These are phyloP conservation scores for Suillus americanus DNA, from an alignment of 768 basidiomycete genomes.

Conservation along the genomic window DNA sequence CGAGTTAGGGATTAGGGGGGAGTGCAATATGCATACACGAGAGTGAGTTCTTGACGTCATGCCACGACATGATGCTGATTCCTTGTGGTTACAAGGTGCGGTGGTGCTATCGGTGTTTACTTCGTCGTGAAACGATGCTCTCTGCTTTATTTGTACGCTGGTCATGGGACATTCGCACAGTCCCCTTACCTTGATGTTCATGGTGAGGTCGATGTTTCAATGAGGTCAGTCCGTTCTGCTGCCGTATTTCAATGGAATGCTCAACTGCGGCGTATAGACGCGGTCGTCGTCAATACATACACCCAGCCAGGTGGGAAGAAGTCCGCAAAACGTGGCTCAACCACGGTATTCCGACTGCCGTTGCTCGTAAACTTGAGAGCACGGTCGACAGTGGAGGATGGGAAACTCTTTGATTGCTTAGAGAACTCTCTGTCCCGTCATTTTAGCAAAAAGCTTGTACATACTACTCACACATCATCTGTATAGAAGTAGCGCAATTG, in stretches of 20 bases:
- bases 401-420: slow-evolving; percentile 63
- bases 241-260: not conserved
- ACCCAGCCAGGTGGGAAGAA: slow-evolving; percentile 86
- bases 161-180: slow-evolving; percentile 83
- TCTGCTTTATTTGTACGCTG: slow-evolving; percentile 84
- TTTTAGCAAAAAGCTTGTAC: not conserved
- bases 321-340: slow-evolving; percentile 87
- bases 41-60: slow-evolving; percentile 59
- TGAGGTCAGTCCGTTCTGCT: slow-evolving; percentile 58
- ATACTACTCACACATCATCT: not conserved
- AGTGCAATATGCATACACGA: slow-evolving; percentile 94
- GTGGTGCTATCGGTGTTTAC: slow-evolving; percentile 84
- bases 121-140: slow-evolving; percentile 91
- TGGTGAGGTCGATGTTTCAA: slow-evolving; percentile 89
- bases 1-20: slow-evolving; percentile 61
- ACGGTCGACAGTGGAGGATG: slow-evolving; percentile 91
- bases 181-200: slow-evolving; percentile 94
- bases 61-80: slow-evolving; percentile 1
- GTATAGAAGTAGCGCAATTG: not conserved
- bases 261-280: slow-evolving; percentile 48
- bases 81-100: slow-evolving; percentile 58
- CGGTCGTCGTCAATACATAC: slow-evolving; percentile 85
- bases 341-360: slow-evolving; percentile 86
- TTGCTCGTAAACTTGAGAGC: slow-evolving; percentile 87
- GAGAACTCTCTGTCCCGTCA: not conserved